Percentiles rank a stretch among this genome's conserved stretches.
phyloP scores from a whole-genome alignment of 768 basidiomycete genomes.

The Leccinum uliginosum region DNA sequence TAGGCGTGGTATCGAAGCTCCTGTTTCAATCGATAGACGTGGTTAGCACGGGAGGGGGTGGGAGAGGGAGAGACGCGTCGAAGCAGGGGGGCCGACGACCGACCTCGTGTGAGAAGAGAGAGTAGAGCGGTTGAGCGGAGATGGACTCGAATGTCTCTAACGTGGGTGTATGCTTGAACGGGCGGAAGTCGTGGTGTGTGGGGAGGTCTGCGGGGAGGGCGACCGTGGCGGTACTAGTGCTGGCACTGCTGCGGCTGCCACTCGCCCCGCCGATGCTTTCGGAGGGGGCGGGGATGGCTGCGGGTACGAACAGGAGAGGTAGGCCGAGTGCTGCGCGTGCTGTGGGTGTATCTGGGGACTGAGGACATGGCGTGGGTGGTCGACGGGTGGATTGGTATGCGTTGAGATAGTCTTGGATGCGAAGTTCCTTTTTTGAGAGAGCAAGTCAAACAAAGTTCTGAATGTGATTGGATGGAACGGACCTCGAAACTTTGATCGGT shows the following conservation, averaged over 20 bases:
- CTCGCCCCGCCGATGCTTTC: neutral
- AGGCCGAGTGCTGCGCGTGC: slow-evolving; percentile 44
- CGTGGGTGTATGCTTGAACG: slow-evolving; percentile 14
- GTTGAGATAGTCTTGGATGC: slow-evolving; percentile 49
- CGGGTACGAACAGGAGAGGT: slow-evolving; percentile 49
- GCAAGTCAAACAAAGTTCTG: no score
- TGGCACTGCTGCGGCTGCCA: neutral
- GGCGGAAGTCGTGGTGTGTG: slow-evolving; percentile 23
- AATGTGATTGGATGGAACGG: neutral
- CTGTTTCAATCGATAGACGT: slow-evolving; percentile 26
- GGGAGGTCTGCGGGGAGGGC: slow-evolving; percentile 17
- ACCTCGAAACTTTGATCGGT: slow-evolving; percentile 30
- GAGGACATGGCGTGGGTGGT: slow-evolving; percentile 46
- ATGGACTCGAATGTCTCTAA: slow-evolving; percentile 36
- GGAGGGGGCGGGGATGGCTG: slow-evolving; percentile 15
- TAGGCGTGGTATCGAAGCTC: slow-evolving; percentile 44
- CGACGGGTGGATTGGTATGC: slow-evolving; percentile 44
- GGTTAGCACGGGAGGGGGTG: slow-evolving; percentile 8
- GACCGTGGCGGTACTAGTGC: slow-evolving; percentile 3
- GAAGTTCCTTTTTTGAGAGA: slow-evolving; percentile 49
- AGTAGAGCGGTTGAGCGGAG: slow-evolving; percentile 34
- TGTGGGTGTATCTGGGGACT: slow-evolving; percentile 40
- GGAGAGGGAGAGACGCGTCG: neutral
- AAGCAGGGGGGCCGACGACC: slow-evolving; percentile 21
- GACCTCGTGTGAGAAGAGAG: slow-evolving; percentile 41